Base-by-base conservation (phyloP, 768 basidiomycete genomes). In the Strobilomyces dryophilus region DNA sequence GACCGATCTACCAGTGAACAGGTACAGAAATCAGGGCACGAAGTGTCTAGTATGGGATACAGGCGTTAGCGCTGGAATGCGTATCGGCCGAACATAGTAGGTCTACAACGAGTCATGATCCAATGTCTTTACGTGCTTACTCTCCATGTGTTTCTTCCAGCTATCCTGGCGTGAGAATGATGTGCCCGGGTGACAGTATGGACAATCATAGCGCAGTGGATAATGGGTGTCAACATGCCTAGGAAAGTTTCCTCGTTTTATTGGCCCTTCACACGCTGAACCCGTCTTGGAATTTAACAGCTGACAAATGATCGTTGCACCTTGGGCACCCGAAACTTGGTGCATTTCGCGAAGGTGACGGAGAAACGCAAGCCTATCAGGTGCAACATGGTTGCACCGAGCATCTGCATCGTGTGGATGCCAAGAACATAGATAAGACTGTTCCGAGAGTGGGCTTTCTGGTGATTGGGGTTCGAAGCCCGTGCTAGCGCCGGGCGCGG, bases 131-230 rank as follows among this genome's bases (percentile, higher is more conserved):
- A 9, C 0, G 44, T 66, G 65, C n/a, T 51, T 36, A 7, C 7
- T 24, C 27, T 4, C 49, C 11, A 66, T 14, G n/a, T 66, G 67
- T 2, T 32, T 18, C 1, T 3, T 47, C 47, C 50, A 41, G 47
- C 29, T 66, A 36, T 69, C 65, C 42, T 37, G 21, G 4, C 65
- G 66, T 10, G 64, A 66, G 47, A 66, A 66, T 9, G 52, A 39
- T 21, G 42, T 64, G 1, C 18, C 52, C 10, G 8, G 1, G 1
- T n/a, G 31, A 45, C 66, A 66, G 12, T 48, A 5, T 8, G 21
- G 43, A 37, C 66, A 66, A 4, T 27, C 11, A 42, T 49, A 47
- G 26, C 61, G 65, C 12, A 49, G 5, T 1, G n/a, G 46, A 17
- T 61, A 61, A 35, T 68, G 65, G 1, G 34, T 59, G 7, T 61